These are phyloP conservation scores for Alternaria incomplexa DNA, from an alignment of 2,329 filamentous ascomycete genomes.

Conservation along the genomic window DNA sequence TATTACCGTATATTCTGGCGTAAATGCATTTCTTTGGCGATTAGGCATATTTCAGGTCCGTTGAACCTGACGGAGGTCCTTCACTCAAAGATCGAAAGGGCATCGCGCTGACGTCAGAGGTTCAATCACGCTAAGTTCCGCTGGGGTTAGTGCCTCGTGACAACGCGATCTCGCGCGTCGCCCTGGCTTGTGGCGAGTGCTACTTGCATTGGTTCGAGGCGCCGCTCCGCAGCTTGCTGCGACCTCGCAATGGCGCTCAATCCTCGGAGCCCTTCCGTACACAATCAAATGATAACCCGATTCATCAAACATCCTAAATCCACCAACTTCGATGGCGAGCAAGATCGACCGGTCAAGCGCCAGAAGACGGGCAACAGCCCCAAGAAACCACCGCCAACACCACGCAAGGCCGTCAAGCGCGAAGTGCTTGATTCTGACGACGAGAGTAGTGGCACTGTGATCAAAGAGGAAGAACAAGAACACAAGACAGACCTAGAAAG, in stretches of 20 bases:
- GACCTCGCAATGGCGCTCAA: slow-evolving; percentile 44
- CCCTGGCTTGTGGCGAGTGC: slow-evolving; percentile 5
- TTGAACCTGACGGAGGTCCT: background rate
- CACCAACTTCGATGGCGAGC: slow-evolving; percentile 51
- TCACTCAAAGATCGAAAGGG: background rate
- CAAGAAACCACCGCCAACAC: slow-evolving; percentile 26
- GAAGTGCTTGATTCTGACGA: slow-evolving; percentile 51
- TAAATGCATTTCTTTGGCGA: background rate
- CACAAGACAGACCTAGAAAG: slow-evolving; percentile 72
- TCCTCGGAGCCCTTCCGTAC: slow-evolving; percentile 51
- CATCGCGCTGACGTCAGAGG: background rate
- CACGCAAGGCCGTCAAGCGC: slow-evolving; percentile 28
- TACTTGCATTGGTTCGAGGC: slow-evolving; percentile 7
- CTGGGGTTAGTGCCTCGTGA: slow-evolving; percentile 20
- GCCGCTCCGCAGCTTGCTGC: slow-evolving; percentile 5
- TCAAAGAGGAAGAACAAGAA: slow-evolving; percentile 25
- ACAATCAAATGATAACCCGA: slow-evolving; percentile 57
- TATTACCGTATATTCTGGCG: background rate
- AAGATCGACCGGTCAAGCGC: slow-evolving; percentile 52
- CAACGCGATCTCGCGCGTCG: slow-evolving; percentile 21
- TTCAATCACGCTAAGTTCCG: background rate
- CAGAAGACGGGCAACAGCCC: slow-evolving; percentile 40
- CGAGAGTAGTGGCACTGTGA: slow-evolving; percentile 46
- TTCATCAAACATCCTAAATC: slow-evolving; percentile 53
- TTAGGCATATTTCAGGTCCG: background rate